Conservation (phyloP, 257 asterid genomes). For the Ilex aquifolium region DNA sequence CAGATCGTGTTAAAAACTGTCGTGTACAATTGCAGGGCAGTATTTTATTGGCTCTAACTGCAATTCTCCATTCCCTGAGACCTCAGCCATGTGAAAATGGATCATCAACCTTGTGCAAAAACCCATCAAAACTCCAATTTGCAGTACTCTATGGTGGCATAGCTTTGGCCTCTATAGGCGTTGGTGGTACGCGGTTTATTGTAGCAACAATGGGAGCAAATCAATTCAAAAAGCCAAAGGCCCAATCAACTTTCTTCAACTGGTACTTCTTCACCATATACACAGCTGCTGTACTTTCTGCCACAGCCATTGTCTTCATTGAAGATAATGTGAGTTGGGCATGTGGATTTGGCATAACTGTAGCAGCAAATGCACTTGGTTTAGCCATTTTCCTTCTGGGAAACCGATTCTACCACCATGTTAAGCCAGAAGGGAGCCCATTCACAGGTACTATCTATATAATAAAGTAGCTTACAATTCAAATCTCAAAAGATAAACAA, state of each 20-base stretch:
- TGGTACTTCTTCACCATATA: conserved; percentile 38
- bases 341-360: conserved; percentile 35
- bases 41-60: conserved; percentile 28
- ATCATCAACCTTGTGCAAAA: conserved; percentile 29
- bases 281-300: conserved; percentile 8
- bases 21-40: conserved; percentile 27
- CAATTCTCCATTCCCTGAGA: conserved; percentile 26
- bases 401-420: conserved; percentile 23
- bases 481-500: no score
- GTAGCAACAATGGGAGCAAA: conserved; percentile 49
- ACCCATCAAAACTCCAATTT: conserved; percentile 42
- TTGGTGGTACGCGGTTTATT: conserved; percentile 48
- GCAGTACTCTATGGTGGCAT: conserved; percentile 41
- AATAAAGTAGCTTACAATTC: no score
- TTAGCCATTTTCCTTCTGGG: conserved; percentile 32
- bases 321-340: conserved; percentile 47
- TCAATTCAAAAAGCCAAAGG: conserved; percentile 25
- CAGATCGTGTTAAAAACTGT: no score
- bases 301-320: conserved; percentile 36
- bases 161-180: conserved; percentile 46
- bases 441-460: conserved; percentile 22
- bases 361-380: conserved; percentile 37
- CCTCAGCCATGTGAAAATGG: conserved; percentile 35
- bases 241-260: conserved; percentile 32
- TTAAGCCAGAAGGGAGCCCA: conserved; percentile 34